Base-by-base conservation (phyloP, 768 basidiomycete genomes). In the Hemileccinum impolitum region DNA sequence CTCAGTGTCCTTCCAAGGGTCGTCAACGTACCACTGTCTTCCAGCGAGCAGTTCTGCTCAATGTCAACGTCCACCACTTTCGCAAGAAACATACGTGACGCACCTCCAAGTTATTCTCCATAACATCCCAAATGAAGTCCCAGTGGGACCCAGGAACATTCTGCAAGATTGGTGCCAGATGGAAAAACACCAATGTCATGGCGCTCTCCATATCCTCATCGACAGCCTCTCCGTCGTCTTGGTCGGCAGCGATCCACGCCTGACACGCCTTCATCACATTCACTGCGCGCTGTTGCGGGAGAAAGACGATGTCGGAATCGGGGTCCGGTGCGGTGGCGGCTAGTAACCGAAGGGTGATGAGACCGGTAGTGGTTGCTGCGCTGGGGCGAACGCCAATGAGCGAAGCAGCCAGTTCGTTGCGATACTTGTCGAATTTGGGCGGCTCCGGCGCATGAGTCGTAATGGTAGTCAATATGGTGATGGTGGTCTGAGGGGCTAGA, bases 51-150 rank as follows among this genome's bases (percentile, higher is more conserved):
- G 38, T 73, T 77, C 90, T 90, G 32, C n/a, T 17, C 13, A 2
- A 39, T 8, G n/a, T 61, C 37, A 54, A 6, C 30, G n/a, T n/a
- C 31, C 5, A 9, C 1, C 17, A 43, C 47, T 23, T 28, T 26
- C 13, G 15, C 21, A 8, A 1, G 43, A 21, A 23, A 15, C 6
- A 47, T 31, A 25, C 6, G 14, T 21, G 14, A 59, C 77, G 38
- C 48, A 92, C 92, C 79, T 97, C 94, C 3, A 98, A 73, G 58
- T 89, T 90, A 50, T 76, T 87, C 66, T 95, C 94, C 12, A 95
- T 62, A 14, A 97, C 67, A 62, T 97, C 94, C 64, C 90, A 94
- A 5, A 94, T 81, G 30, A 94, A 79, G 42, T 91, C 88, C 96
- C 96, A 99, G 66, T 98, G 96, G 1, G 78, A 72, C 0, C 95